Percentiles rank a stretch among this genome's conserved stretches.
Evolutionary conservation across 73 alveolate species (phyloP).

Genomic region (Tetrahymena thermophila): DNA sequence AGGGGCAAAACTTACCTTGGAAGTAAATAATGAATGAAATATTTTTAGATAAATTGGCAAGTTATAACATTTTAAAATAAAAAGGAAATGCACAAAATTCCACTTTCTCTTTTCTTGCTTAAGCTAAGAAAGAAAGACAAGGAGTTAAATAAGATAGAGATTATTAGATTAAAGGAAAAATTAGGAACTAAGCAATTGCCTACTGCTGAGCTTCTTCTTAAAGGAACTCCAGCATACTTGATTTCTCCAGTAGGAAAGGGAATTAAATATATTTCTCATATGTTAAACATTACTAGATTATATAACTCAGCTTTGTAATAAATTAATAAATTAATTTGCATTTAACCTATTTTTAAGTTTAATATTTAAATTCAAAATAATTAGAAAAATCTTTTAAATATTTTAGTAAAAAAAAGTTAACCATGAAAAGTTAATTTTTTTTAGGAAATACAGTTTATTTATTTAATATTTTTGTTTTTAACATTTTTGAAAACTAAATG

Average conservation of each 20-base stretch:
- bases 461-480: too few species aligned
- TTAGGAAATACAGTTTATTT: too few species aligned
- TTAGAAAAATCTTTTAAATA: too few species aligned
- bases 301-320: conserved; percentile 51
- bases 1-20: conserved; percentile 13
- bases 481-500: too few species aligned
- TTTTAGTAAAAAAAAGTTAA: too few species aligned
- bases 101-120: conserved; percentile 52
- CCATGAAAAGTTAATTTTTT: too few species aligned
- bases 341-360: not conserved
- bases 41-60: not conserved
- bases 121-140: conserved; percentile 45
- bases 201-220: conserved; percentile 74
- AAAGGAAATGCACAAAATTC: conserved; percentile 14
- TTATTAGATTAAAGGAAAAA: conserved; percentile 75
- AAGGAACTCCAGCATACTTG: conserved; percentile 51
- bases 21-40: not conserved
- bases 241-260: conserved; percentile 71
- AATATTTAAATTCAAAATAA: too few species aligned
- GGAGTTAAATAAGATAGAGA: conserved; percentile 52
- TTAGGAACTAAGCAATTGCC: conserved; percentile 87
- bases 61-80: not conserved
- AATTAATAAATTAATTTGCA: not conserved
- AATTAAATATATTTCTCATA: conserved; percentile 58
- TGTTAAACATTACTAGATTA: conserved; percentile 71